Evolutionary conservation across 2,329 filamentous ascomycete genomes (phyloP).

Genomic region (Penicillium fuscoglaucum): DNA sequence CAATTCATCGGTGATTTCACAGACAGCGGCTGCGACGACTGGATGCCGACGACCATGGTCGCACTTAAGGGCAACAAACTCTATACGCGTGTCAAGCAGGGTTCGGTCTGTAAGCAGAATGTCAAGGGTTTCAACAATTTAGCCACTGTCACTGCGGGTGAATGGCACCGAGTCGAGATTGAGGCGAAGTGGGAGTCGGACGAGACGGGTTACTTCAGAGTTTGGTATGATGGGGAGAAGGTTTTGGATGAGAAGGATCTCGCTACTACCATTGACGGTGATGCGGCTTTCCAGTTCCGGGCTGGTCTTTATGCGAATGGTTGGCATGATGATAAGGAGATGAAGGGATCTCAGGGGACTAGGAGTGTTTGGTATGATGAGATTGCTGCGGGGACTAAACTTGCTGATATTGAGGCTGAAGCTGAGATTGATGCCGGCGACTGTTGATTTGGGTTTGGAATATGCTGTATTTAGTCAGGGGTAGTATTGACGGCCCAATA

Average conservation of each 20-base stretch:
- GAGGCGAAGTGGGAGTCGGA: slow-evolving; percentile 51
- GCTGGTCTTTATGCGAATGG: slow-evolving; percentile 54
- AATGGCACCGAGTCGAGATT: slow-evolving; percentile 51
- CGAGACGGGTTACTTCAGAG: slow-evolving; percentile 46
- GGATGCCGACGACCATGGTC: slow-evolving; percentile 53
- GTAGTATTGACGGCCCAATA: background rate
- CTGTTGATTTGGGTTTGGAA: background rate
- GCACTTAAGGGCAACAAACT: slow-evolving; percentile 50
- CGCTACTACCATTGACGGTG: slow-evolving; percentile 50
- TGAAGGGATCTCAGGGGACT: slow-evolving; percentile 44
- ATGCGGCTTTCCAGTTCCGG: slow-evolving; percentile 46
- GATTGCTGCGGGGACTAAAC: slow-evolving; percentile 47
- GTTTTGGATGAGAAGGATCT: slow-evolving; percentile 45
- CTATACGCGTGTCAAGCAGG: slow-evolving; percentile 45
- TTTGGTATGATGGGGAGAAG: slow-evolving; percentile 52
- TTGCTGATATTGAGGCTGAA: slow-evolving; percentile 35
- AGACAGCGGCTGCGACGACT: slow-evolving; percentile 48
- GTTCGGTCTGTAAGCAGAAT: slow-evolving; percentile 41
- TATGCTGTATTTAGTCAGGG: background rate
- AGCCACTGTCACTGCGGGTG: slow-evolving; percentile 44
- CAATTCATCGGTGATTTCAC: slow-evolving; percentile 56
- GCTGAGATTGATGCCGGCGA: slow-evolving; percentile 28
- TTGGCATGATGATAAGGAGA: slow-evolving; percentile 48
- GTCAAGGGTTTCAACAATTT: slow-evolving; percentile 37
- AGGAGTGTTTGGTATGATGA: slow-evolving; percentile 55